Evolutionary conservation across 495 filamentous ascomycete species (phyloP), one percentile per base, ranked within the genome.

Genomic region (Hypoxylon crocopeplum): DNA sequence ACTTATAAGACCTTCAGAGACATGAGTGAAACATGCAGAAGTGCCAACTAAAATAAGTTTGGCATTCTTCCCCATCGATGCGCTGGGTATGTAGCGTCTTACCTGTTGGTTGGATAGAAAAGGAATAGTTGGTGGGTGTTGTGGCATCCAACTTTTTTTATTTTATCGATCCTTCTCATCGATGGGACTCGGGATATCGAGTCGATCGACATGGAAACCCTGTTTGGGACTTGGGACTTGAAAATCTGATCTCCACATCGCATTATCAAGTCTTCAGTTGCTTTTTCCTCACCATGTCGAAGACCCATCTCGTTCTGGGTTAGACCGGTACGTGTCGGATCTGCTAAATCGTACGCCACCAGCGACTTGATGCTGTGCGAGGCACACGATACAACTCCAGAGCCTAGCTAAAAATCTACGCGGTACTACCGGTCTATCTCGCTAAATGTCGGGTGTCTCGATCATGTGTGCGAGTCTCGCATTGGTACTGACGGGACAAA

Each of bases 111-210:
- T 55, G 33, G 15, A 49, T 32, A 36, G 41, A 41, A 8, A 54
- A 38, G 32, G 47, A 39, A 25, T 48, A 15, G 22, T 25, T 40
- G n/a, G 25, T 42, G 25, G 20, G 32, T 7, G 32, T 34, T 7
- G 24, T 11, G 25, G 32, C 39, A 41, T 52, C 27, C 11, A 51
- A 51, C 38, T 21, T 21, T 45, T 56, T 38, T 51, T 48, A 20
- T 53, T 19, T 29, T 5, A 45, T 44, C 27, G 48, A 64, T 54
- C 53, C 55, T 45, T 48, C 36, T 49, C 48, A 54, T 64, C 44
- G 60, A 53, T 36, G 38, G 44, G 54, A 64, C 61, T 64, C 61
- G 60, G 60, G 55, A 55, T 44, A 37, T 64, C 60, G 50, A 59
- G 48, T 54, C 38, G 61, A 64, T 64, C 37, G 46, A 40, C 61